Evolutionary conservation across 805 yeast genomes (phyloP), one percentile per base, ranked within the genome.

Genomic region (Candida suzukii): DNA sequence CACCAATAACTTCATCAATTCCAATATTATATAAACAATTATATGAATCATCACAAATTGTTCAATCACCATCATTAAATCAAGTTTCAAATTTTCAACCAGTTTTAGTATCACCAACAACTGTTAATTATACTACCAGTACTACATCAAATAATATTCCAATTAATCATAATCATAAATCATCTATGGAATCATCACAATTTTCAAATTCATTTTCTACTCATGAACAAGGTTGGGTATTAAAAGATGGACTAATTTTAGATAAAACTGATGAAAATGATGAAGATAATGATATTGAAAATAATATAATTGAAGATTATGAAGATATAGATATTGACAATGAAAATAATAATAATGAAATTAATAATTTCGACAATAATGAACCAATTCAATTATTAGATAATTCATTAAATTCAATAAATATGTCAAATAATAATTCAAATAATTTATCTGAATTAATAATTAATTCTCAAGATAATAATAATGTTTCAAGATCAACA

Each of bases 221-320:
- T 20, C 17, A 22, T 21, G 29, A 22, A 24, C 21, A 16, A 20
- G 38, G 38, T 18, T 38, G 40, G 40, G 27, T 14, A 5, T 12
- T 38, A 4, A 38, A 38, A 31, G 35, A 38, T 29, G 40, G 40
- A 9, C 7, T 38, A 18, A 13, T 38, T 14, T 13, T 38, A 7
- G 2, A 16, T 8, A 38, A 38, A 29, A 19, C 19, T 3, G 39
- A 37, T 4, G 36, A 33, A 7, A 14, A 9, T 11, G 20, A 30
- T 18, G 7, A 16, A 17, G 12, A 29, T 14, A 29, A 27, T 5
- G 16, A 27, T 5, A n/a, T 8, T 13, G 30, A 27, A 27, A 11
- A 27, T 10, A 24, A 24, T 10, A 24, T 24, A 8, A 10, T 24
- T 24, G 25, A 24, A 24, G 25, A 24, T 8, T 7, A 24, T 24